Base-by-base conservation (phyloP, 768 basidiomycete species). In the Megacollybia marginata region DNA sequence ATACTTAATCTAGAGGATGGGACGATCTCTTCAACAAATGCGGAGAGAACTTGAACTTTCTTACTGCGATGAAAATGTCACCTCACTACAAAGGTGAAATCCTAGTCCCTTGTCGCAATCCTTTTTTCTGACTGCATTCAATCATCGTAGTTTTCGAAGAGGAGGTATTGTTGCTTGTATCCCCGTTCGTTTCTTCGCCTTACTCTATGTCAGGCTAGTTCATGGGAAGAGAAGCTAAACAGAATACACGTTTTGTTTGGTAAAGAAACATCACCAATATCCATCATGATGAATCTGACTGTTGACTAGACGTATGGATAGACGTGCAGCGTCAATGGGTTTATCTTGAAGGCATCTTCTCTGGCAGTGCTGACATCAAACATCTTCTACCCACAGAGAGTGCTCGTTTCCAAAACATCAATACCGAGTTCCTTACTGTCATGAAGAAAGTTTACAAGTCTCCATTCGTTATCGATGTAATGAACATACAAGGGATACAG, bases 381-480 rank as follows among this genome's bases (percentile, higher is more conserved):
- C 96, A 99, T 64, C 82, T 99, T 12, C 83, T 99, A 23, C 96
- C 96, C 1, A 88, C 97, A 53, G 96, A 99, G 69, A 92, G 85
- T 59, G 82, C 92, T n/a, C 89, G 96, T 31, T 99, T 99, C 72
- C 87, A 89, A 63, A 97, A 94, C 68, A 99, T 99, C 76, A 97
- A 99, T 64, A 82, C 91, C 42, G 96, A 99, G 63, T 99, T 99
- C 71, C 74, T 98, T 46, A 83, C 90, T 0, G 93, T 97, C 55
- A 98, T 99, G 96, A 98, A 97, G 76, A 95, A 95, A 67, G 96
- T 99, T 51, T 94, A 95, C 80, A 98, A 98, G 69, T 97, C 95
- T 12, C 94, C 96, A 0, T 95, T 97, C 65, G 85, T 98, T 42
- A 72, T 97, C 46, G 96, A 99, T 59, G 93, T 99, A 49, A 82